These are phyloP conservation scores for Coemansia sp. DNA, from an alignment of 192 early-diverging fungal genomes.

Conservation along the genomic window DNA sequence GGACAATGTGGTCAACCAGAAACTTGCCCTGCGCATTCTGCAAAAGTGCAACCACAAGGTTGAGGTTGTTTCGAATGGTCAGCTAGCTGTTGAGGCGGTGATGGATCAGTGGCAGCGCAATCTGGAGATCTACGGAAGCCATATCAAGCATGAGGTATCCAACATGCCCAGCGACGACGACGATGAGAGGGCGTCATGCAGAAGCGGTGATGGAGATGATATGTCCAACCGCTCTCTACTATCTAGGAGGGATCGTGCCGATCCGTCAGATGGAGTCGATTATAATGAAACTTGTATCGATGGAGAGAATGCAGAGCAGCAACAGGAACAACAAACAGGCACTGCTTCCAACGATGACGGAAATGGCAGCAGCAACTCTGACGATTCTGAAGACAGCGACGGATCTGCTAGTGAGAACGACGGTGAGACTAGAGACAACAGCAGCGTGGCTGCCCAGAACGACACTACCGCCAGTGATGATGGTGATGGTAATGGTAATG, in stretches of 20 bases:
- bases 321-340: not conserved
- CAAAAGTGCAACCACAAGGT: slow-evolving; percentile 77
- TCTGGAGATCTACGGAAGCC: slow-evolving; percentile 28
- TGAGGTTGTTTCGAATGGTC: slow-evolving; percentile 76
- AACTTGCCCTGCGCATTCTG: slow-evolving; percentile 72
- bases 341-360: too few species aligned
- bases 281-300: slow-evolving; percentile 15
- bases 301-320: not conserved
- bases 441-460: not conserved
- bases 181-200: slow-evolving; percentile 1
- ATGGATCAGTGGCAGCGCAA: slow-evolving; percentile 54
- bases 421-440: not conserved
- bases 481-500: not conserved
- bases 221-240: slow-evolving; percentile 12
- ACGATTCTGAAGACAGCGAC: not conserved
- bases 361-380: not conserved
- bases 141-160: slow-evolving; percentile 18
- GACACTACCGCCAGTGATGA: not conserved
- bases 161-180: slow-evolving; percentile 20
- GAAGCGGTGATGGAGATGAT: not conserved
- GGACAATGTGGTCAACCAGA: slow-evolving; percentile 87
- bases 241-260: slow-evolving; percentile 29
- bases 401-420: not conserved
- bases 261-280: slow-evolving; percentile 18
- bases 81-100: slow-evolving; percentile 75